Conservation (phyloP, 2,329 filamentous ascomycete genomes). For the Huntiella moniliformis region DNA sequence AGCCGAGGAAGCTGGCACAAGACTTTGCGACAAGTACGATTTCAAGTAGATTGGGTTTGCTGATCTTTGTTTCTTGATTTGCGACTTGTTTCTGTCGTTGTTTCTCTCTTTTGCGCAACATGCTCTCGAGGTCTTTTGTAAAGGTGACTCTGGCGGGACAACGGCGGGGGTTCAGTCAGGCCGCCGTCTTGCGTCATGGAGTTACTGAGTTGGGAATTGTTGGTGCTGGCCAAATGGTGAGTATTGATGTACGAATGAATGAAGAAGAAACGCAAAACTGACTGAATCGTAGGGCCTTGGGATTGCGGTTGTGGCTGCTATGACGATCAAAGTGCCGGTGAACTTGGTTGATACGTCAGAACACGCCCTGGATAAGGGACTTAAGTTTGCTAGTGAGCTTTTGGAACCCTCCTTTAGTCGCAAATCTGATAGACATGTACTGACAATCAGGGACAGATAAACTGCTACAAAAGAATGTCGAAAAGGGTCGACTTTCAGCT, state of each 20-base stretch:
- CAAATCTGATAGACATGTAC: not conserved
- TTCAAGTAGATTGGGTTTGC: too few relatives aligned
- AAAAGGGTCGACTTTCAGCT: slow-evolving; percentile 69
- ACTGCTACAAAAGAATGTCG: slow-evolving; percentile 78
- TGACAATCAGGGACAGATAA: slow-evolving; percentile 42
- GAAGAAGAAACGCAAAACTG: slow-evolving; percentile 11
- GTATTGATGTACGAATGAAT: slow-evolving; percentile 15
- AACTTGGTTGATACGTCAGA: slow-evolving; percentile 71
- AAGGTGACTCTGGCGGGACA: too few relatives aligned
- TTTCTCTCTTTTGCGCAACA: slow-evolving; percentile 6
- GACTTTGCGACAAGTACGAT: too few relatives aligned
- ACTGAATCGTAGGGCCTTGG: slow-evolving; percentile 52
- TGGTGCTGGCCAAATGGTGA: slow-evolving; percentile 89
- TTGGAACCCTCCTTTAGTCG: not conserved
- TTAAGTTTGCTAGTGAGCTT: slow-evolving; percentile 63
- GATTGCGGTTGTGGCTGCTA: slow-evolving; percentile 84
- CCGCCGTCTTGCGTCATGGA: slow-evolving; percentile 36
- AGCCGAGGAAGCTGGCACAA: too few relatives aligned
- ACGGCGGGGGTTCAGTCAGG: slow-evolving; percentile 49
- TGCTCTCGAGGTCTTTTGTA: not conserved
- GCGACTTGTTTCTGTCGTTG: slow-evolving; percentile 4
- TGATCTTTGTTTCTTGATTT: slow-evolving; percentile 10
- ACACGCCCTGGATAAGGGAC: slow-evolving; percentile 68
- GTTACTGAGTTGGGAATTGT: slow-evolving; percentile 82
- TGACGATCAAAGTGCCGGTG: slow-evolving; percentile 67